Percentiles rank a stretch among this genome's conserved stretches.
Evolutionary conservation across 139 green algal species (phyloP).

Genomic region (Chlorella ohadii): DNA sequence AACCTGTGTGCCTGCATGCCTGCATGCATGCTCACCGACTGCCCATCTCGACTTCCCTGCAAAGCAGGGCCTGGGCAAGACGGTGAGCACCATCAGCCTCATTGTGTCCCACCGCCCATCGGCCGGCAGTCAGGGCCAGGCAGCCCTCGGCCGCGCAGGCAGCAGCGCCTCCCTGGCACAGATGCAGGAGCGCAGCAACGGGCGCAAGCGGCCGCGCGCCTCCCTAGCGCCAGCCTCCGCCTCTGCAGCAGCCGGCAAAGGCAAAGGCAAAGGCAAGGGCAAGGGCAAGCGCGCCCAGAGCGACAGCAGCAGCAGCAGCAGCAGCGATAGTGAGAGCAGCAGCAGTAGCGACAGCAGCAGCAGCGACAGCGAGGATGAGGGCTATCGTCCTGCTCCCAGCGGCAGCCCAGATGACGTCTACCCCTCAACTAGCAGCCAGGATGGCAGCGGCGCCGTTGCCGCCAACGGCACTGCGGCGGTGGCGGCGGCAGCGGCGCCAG

Average conservation of each 20-base stretch:
- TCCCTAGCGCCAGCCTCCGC: too few species aligned
- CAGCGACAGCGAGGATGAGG: slow-evolving; percentile 10
- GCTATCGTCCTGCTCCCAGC: neutral
- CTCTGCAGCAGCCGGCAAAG: neutral
- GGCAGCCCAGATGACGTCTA: slow-evolving; percentile 1
- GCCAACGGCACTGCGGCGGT: neutral
- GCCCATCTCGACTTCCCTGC: too few species aligned
- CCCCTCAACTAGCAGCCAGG: neutral
- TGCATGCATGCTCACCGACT: too few species aligned
- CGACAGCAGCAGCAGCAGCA: slow-evolving; percentile 15
- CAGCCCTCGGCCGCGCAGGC: neutral
- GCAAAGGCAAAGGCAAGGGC: neutral
- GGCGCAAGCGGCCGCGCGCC: slow-evolving; percentile 10
- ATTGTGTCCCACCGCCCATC: slow-evolving; percentile 67
- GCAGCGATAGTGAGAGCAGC: slow-evolving; percentile 3
- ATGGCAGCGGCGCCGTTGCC: neutral
- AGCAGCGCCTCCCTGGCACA: neutral
- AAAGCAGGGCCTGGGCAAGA: slow-evolving; percentile 90
- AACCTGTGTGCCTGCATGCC: too few species aligned
- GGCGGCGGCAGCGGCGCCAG: neutral
- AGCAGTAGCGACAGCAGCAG: slow-evolving; percentile 15
- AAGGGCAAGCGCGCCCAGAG: neutral
- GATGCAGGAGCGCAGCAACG: neutral
- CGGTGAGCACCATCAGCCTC: slow-evolving; percentile 79
- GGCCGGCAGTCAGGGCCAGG: slow-evolving; percentile 16